A percentile compares a stretch with the other conserved stretches of the same genome.
phyloP scores from a whole-genome alignment of 2,329 filamentous ascomycete species.

The Phaeophleospora eucalypticola region DNA sequence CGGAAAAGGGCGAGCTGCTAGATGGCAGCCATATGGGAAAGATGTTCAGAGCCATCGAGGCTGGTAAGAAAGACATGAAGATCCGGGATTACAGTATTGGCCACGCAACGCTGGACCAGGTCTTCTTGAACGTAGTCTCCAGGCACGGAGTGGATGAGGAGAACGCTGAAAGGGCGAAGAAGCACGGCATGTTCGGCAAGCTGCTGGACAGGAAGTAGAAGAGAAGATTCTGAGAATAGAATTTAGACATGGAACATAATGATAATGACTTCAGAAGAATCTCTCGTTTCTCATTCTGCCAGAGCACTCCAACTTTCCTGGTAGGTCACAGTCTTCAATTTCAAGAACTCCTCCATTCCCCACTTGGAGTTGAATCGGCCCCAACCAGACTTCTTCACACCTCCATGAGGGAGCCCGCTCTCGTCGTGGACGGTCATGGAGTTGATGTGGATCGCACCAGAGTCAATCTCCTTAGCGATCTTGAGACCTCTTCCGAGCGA shows the following conservation, averaged over 20 bases:
- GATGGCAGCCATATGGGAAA: constrained; percentile 16
- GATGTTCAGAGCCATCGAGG: constrained; percentile 68
- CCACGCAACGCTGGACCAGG: constrained; percentile 80
- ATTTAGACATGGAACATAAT: neutral
- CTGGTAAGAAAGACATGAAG: constrained; percentile 58
- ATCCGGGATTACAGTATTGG: constrained; percentile 80
- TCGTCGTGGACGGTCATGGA: constrained; percentile 51
- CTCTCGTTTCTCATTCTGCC: neutral
- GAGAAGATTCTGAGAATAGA: neutral
- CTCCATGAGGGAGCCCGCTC: constrained; percentile 45
- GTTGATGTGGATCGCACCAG: constrained; percentile 56
- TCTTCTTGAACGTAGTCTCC: constrained; percentile 78
- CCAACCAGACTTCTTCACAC: constrained; percentile 48
- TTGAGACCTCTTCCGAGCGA: constrained; percentile 51
- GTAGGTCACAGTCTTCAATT: constrained; percentile 28
- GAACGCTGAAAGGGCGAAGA: constrained; percentile 7
- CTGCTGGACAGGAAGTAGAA: neutral
- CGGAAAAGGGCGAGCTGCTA: constrained; percentile 1
- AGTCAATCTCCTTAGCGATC: constrained; percentile 49
- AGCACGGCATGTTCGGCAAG: neutral
- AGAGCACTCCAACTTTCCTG: constrained; percentile 8
- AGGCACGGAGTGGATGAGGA: constrained; percentile 20
- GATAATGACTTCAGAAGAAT: too few species aligned
- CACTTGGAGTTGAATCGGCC: constrained; percentile 19
- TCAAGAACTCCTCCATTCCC: constrained; percentile 21